These are phyloP conservation scores for Emergomyces africanus DNA, from an alignment of 2,329 filamentous ascomycete genomes.

Conservation along the genomic window DNA sequence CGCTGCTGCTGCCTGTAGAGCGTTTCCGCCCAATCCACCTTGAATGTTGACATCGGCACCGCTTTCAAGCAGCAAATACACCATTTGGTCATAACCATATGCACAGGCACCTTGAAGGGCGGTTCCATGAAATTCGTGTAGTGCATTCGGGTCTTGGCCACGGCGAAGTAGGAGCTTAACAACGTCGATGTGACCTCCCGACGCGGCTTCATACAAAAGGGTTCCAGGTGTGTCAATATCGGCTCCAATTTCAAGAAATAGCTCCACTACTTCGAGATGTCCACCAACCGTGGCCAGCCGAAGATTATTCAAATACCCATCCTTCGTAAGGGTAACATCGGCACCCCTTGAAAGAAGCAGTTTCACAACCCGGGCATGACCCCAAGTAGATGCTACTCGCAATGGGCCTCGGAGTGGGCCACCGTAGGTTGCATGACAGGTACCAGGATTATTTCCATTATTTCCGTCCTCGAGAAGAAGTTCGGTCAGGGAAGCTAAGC, in stretches of 20 bases:
- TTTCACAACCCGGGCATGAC: slow-evolving; percentile 16
- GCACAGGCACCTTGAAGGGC: slow-evolving; percentile 13
- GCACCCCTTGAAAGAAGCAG: slow-evolving; percentile 18
- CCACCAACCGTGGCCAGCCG: not conserved
- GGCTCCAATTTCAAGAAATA: not conserved
- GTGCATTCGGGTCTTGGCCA: not conserved
- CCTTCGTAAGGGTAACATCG: slow-evolving; percentile 15
- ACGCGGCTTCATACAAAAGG: not conserved
- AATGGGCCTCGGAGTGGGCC: slow-evolving; percentile 1
- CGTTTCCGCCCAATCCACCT: not conserved
- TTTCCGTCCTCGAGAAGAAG: not conserved
- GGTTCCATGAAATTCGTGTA: slow-evolving; percentile 1
- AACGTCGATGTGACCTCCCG: not conserved
- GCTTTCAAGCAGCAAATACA: slow-evolving; percentile 5
- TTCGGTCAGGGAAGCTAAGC: not conserved
- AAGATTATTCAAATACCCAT: not conserved
- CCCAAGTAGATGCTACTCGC: slow-evolving; percentile 14
- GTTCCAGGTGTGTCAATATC: not conserved
- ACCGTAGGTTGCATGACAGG: not conserved
- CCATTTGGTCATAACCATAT: slow-evolving; percentile 6
- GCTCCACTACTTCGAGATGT: not conserved
- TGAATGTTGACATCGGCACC: slow-evolving; percentile 12
- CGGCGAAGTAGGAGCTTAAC: not conserved
- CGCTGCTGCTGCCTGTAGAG: slow-evolving; percentile 2
- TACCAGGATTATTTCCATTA: not conserved